These are phyloP conservation scores for Parathielavia appendiculata DNA, from an alignment of 495 filamentous ascomycete species.

Conservation along the genomic window DNA sequence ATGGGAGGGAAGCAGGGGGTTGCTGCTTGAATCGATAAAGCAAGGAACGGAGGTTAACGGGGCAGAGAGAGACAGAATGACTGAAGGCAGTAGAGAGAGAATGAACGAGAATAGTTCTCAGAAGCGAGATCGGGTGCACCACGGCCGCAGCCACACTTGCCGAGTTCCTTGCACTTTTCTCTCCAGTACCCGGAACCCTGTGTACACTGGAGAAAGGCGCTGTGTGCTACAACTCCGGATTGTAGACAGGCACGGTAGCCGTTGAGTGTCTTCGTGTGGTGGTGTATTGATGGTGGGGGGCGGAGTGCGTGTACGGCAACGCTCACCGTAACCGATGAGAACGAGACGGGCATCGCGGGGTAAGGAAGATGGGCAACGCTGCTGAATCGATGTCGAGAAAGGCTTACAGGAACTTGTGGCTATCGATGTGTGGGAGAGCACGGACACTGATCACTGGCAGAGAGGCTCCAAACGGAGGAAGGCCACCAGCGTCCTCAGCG, in stretches of 20 bases:
- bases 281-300: neutral
- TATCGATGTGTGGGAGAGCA: constrained; percentile 7
- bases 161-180: constrained; percentile 3
- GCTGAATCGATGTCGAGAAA: neutral
- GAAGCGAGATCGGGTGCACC: constrained; percentile 5
- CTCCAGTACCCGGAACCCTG: constrained; percentile 16
- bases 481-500: constrained; percentile 8
- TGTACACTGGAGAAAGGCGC: neutral
- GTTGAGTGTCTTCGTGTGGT: neutral
- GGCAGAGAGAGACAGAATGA: constrained; percentile 1
- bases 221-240: neutral
- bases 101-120: neutral
- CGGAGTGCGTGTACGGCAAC: neutral
- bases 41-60: neutral
- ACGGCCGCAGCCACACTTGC: constrained; percentile 14
- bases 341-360: neutral
- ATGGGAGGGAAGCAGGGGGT: neutral
- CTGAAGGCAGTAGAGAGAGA: neutral
- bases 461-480: constrained; percentile 6
- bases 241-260: constrained; percentile 6
- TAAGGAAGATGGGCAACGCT: neutral
- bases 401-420: constrained; percentile 9
- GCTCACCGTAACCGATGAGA: neutral
- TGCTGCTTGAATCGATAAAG: neutral
- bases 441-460: neutral